Base-by-base conservation (phyloP, 2,329 filamentous ascomycete genomes). In the Arthrobotrys sinensis region DNA sequence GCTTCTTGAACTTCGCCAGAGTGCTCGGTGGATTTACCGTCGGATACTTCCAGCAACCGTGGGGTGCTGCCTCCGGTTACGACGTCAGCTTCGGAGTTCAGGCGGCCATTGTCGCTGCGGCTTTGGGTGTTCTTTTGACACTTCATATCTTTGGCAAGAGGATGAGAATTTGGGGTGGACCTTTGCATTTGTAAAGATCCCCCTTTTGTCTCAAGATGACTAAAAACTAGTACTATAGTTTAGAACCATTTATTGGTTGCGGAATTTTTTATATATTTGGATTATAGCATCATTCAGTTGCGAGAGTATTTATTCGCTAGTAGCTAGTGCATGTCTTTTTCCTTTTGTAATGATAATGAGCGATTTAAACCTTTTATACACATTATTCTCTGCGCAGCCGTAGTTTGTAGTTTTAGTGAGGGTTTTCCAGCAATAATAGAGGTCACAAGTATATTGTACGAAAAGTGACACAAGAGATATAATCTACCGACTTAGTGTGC, bases 1-100 rank as follows among this genome's bases (percentile, higher is more conserved):
- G 55, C 14, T 79, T 76, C 28, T 46, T 82, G 28, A 84, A 84
- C 55, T 82, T 83, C 34, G 81, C 81, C 11, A 81, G 83, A 57
- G 82, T 57, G 6, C 40, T 76, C 34, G 79, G 81, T 64, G 81
- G 81, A 5, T 82, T 82, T 46, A 55, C 46, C 16, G 81, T 82
- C 7, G 81, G 78, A 11, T 81, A 81, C 43, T 82, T 81, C 73
- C 80, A 82, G 64, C 45, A 71, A 34, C 69, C 72, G 6, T 82
- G 81, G 81, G 81, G 75, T 40, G 34, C 36, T 3, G 78, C 73
- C 4, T 50, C 62, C 7, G 80, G 80, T 11, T 80, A 78, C 38
- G 78, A 72, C 65, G 73, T 81, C 24, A 78, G 68, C 24, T 82
- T 82, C 66, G 81, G 81, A 10, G 72, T 79, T 28, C 81, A 82